These are phyloP conservation scores for Coniella vitis DNA, from an alignment of 2,329 filamentous ascomycete genomes.

Conservation along the genomic window DNA sequence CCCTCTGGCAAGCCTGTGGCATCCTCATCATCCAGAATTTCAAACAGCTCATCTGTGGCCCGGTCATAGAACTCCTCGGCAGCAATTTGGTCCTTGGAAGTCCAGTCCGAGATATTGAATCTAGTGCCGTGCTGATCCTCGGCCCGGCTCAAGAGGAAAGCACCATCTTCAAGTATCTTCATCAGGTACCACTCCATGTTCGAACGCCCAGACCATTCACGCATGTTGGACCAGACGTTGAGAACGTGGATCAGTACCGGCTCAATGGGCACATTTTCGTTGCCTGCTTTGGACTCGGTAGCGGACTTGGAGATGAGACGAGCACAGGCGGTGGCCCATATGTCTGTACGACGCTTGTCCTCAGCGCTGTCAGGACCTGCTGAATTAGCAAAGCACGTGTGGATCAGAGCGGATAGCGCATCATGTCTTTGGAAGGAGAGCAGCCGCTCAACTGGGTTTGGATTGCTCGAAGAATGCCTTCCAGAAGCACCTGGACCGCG, in stretches of 20 bases:
- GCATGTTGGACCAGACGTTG: slow-evolving; percentile 79
- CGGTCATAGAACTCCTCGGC: slow-evolving; percentile 84
- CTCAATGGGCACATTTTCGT: slow-evolving; percentile 39
- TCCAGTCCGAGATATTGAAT: slow-evolving; percentile 65
- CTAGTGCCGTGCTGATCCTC: slow-evolving; percentile 70
- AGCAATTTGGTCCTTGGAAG: slow-evolving; percentile 71
- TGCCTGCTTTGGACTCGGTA: slow-evolving; percentile 65
- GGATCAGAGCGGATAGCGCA: slow-evolving; percentile 74
- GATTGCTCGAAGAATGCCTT: slow-evolving; percentile 27
- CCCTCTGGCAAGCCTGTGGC: slow-evolving; percentile 80
- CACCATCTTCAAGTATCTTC: slow-evolving; percentile 87
- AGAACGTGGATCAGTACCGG: slow-evolving; percentile 78
- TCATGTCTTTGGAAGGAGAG: slow-evolving; percentile 86
- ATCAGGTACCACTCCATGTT: slow-evolving; percentile 93
- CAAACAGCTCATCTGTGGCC: slow-evolving; percentile 75
- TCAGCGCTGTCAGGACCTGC: slow-evolving; percentile 75
- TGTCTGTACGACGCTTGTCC: slow-evolving; percentile 69
- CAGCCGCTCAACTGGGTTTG: slow-evolving; percentile 70
- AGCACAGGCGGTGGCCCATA: slow-evolving; percentile 85
- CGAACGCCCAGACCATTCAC: slow-evolving; percentile 81
- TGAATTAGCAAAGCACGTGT: slow-evolving; percentile 85
- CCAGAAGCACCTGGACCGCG: slow-evolving; percentile 30
- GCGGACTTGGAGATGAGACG: slow-evolving; percentile 73
- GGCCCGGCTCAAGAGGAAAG: slow-evolving; percentile 80
- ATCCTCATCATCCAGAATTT: slow-evolving; percentile 78